Percentiles rank a stretch among this genome's conserved stretches.
These are phyloP conservation scores for Clitopilus hobsonii DNA, from an alignment of 768 basidiomycete genomes.

Conservation along the genomic window DNA sequence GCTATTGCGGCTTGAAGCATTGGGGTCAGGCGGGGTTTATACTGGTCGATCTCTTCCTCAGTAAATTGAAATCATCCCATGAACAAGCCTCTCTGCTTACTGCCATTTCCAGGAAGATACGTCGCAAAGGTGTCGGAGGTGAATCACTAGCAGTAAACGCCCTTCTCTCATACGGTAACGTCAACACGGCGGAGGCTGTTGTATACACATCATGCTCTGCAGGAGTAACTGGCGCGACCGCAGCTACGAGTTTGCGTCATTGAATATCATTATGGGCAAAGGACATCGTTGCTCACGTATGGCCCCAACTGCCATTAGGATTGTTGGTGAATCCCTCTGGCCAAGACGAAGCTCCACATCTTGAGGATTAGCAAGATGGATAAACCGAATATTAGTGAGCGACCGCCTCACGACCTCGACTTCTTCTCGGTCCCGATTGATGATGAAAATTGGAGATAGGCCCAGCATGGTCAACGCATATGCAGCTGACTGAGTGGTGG, in stretches of 20 bases:
- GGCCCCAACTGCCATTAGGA: conserved; percentile 30
- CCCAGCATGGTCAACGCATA: conserved; percentile 44
- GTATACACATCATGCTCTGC: conserved; percentile 29
- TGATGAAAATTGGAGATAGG: conserved; percentile 45
- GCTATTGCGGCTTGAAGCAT: conserved; percentile 28
- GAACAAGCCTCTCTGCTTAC: conserved; percentile 5
- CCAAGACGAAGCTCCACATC: conserved; percentile 25
- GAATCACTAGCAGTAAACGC: conserved; percentile 4
- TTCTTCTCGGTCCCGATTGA: conserved; percentile 27
- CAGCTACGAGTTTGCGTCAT: conserved; percentile 6
- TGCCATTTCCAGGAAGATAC: conserved; percentile 32
- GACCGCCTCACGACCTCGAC: conserved; percentile 21
- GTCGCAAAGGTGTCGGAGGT: conserved; percentile 22
- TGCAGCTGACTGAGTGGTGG: conserved; percentile 30
- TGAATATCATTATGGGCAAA: background rate
- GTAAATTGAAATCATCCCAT: background rate
- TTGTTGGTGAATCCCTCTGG: conserved; percentile 12
- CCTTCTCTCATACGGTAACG: conserved; percentile 22
- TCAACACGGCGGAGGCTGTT: conserved; percentile 23
- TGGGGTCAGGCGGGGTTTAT: conserved; percentile 26
- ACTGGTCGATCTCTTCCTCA: conserved; percentile 8
- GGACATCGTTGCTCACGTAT: conserved; percentile 20
- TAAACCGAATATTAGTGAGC: conserved; percentile 16
- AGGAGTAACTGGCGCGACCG: conserved; percentile 21
- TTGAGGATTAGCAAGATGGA: conserved; percentile 24